A percentile compares a stretch with the other conserved stretches of the same genome.
Evolutionary conservation across 2,329 filamentous ascomycete species (phyloP).

Genomic region (Parastagonospora nodorum): DNA sequence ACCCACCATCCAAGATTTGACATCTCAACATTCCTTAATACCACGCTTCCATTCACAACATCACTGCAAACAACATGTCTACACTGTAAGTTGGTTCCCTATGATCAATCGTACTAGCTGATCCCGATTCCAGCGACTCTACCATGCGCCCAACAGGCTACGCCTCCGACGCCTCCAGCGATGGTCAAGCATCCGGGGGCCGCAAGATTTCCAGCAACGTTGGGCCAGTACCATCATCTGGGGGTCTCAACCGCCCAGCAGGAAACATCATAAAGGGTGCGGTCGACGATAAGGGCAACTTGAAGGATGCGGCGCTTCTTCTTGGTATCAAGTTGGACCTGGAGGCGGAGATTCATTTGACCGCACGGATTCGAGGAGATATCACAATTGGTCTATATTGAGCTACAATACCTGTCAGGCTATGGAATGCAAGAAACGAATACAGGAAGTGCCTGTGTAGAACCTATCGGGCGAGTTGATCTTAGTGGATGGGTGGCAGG

Average conservation of each 20-base stretch:
- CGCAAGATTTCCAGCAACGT: constrained; percentile 40
- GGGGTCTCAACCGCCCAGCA: constrained; percentile 47
- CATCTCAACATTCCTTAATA: constrained; percentile 8
- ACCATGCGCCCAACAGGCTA: constrained; percentile 38
- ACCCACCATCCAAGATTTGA: background rate
- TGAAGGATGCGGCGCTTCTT: constrained; percentile 63
- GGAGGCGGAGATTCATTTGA: constrained; percentile 67
- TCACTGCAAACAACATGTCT: constrained; percentile 26
- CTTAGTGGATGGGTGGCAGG: too few species aligned
- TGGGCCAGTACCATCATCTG: constrained; percentile 44
- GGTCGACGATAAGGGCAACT: constrained; percentile 61
- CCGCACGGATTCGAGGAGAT: constrained; percentile 64
- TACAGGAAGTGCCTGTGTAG: background rate
- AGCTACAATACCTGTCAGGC: constrained; percentile 10
- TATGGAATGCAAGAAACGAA: background rate
- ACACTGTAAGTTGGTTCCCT: constrained; percentile 27
- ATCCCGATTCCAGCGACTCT: constrained; percentile 24
- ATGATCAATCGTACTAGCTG: background rate
- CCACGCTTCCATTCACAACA: constrained; percentile 1
- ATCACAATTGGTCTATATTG: constrained; percentile 65
- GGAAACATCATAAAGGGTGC: constrained; percentile 60
- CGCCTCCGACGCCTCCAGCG: constrained; percentile 46
- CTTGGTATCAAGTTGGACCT: constrained; percentile 68
- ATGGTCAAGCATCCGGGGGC: constrained; percentile 48
- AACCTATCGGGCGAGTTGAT: too few species aligned